These are phyloP conservation scores for Schizochytrium sp. DNA, from an alignment of 108 stramenopile genomes.

Conservation along the genomic window DNA sequence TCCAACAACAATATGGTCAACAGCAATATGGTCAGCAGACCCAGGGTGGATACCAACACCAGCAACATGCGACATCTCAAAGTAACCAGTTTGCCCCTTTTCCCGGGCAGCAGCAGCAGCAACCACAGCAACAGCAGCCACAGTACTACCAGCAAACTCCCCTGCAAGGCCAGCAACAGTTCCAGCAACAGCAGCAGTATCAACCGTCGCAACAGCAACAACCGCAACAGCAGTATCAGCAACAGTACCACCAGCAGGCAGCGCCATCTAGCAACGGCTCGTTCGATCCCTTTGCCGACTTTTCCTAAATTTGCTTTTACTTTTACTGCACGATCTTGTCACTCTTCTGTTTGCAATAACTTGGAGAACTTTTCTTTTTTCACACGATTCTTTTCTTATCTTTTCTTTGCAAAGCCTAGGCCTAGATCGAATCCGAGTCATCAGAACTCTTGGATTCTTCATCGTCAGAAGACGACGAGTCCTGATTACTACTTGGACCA, in stretches of 20 bases:
- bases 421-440: not conserved
- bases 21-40: not conserved
- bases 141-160: not conserved
- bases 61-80: not conserved
- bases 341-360: too few relatives aligned
- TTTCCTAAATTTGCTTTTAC: not conserved
- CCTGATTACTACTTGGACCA: not conserved
- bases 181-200: not conserved
- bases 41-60: not conserved
- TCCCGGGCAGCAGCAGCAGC: not conserved
- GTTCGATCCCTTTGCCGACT: not conserved
- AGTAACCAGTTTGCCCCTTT: too few relatives aligned
- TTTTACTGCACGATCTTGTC: too few relatives aligned
- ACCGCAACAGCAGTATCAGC: not conserved
- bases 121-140: not conserved
- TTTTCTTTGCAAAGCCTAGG: too few relatives aligned
- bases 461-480: not conserved
- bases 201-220: not conserved
- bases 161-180: not conserved
- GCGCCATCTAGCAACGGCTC: not conserved
- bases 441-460: not conserved
- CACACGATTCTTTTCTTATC: too few relatives aligned
- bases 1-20: not conserved
- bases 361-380: too few relatives aligned
- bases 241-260: not conserved